Evolutionary conservation across 1,284 basidiomycete genomes (phyloP).

Genomic region (Rhodotorula sp.): DNA sequence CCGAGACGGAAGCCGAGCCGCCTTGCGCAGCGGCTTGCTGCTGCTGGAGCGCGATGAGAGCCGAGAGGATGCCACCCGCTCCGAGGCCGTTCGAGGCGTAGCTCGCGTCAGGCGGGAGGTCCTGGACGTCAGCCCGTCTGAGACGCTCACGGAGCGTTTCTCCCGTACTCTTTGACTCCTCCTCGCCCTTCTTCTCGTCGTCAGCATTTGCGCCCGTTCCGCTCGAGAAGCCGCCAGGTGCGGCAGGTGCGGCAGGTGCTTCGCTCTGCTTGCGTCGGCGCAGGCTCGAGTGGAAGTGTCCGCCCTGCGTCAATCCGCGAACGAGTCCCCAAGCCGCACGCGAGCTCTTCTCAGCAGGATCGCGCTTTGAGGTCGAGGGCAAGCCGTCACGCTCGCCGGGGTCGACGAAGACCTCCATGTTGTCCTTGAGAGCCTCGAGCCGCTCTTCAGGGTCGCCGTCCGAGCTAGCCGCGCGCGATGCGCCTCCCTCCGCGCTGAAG

Average conservation of each 20-base stretch:
- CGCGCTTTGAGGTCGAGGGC: conserved; percentile 46
- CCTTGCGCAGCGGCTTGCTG: conserved; percentile 12
- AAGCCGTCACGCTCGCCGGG: conserved; percentile 53
- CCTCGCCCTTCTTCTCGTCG: conserved; percentile 9
- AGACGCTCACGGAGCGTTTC: conserved; percentile 17
- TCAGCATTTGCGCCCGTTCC: conserved; percentile 7
- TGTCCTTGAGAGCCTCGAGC: conserved; percentile 41
- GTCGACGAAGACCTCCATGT: conserved; percentile 50
- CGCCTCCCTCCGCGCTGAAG: conserved; percentile 13
- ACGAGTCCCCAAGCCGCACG: conserved; percentile 50
- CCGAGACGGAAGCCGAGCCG: conserved; percentile 18
- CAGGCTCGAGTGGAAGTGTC: conserved; percentile 7
- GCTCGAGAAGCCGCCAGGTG: conserved; percentile 27
- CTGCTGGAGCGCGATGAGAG: conserved; percentile 43
- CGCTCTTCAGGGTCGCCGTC: conserved; percentile 39
- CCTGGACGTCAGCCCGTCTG: conserved; percentile 19
- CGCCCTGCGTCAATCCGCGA: conserved; percentile 48
- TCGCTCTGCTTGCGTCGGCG: conserved; percentile 47
- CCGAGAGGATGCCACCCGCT: conserved; percentile 42
- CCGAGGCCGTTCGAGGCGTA: conserved; percentile 7
- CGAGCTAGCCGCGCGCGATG: conserved; percentile 28
- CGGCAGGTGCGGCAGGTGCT: conserved; percentile 1
- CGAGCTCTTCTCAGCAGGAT: conserved; percentile 32
- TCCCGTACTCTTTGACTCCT: conserved; percentile 1
- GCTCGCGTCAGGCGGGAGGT: conserved; percentile 15